Evolutionary conservation across 108 stramenopile genomes (phyloP).

Genomic region (Schizochytrium sp.): DNA sequence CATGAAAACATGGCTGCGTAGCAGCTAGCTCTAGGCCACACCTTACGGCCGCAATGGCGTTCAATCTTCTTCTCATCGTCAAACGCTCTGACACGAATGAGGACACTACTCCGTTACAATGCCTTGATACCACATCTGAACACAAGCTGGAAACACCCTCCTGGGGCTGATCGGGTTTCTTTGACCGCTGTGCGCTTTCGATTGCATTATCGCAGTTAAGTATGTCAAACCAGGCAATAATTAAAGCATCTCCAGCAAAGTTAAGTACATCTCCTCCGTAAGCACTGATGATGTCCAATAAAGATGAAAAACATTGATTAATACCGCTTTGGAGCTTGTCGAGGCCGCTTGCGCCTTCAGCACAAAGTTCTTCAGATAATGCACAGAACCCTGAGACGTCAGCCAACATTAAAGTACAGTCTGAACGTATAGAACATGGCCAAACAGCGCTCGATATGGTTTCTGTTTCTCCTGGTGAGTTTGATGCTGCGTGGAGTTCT

Average conservation of each 20-base stretch:
- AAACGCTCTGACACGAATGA: background rate
- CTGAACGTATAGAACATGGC: background rate
- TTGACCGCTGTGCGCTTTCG: background rate
- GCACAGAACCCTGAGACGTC: slow-evolving; percentile 45
- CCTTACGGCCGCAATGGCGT: background rate
- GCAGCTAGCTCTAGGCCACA: slow-evolving; percentile 9
- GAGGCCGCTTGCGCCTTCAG: slow-evolving; percentile 19
- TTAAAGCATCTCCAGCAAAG: slow-evolving; percentile 53
- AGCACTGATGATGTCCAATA: background rate
- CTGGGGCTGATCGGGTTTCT: background rate
- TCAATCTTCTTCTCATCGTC: background rate
- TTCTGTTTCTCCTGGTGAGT: background rate
- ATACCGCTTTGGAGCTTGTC: slow-evolving; percentile 53
- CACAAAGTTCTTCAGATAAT: background rate
- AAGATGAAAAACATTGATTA: slow-evolving; percentile 27
- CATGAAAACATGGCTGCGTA: slow-evolving; percentile 12
- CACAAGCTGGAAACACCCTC: too few relatives aligned
- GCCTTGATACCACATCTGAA: too few relatives aligned
- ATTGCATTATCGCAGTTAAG: background rate
- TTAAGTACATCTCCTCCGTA: slow-evolving; percentile 51
- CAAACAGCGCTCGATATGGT: slow-evolving; percentile 4
- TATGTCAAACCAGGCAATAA: slow-evolving; percentile 43
- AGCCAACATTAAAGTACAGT: slow-evolving; percentile 37
- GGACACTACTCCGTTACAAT: too few relatives aligned
- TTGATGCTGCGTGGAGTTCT: background rate